These are phyloP conservation scores for Gloeopeniophorella convolvens DNA, from an alignment of 768 basidiomycete species.

Conservation along the genomic window DNA sequence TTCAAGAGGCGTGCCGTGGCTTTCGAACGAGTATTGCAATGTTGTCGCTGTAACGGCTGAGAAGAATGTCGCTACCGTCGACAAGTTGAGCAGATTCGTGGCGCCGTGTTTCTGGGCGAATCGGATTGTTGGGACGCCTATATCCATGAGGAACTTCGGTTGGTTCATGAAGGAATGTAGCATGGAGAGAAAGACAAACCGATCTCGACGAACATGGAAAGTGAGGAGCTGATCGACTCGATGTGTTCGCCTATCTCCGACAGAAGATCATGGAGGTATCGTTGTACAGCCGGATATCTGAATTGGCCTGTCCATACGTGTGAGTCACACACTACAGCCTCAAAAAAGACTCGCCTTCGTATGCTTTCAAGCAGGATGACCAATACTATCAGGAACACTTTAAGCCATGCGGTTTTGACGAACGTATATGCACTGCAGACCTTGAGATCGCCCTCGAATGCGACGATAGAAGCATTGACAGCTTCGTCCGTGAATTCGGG, in stretches of 20 bases:
- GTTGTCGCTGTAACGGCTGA: constrained; percentile 70
- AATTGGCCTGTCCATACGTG: constrained; percentile 49
- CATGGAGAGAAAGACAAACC: constrained; percentile 37
- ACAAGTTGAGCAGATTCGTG: constrained; percentile 62
- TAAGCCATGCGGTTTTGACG: neutral
- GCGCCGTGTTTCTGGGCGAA: constrained; percentile 71
- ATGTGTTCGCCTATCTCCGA: constrained; percentile 71
- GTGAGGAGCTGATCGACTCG: constrained; percentile 56
- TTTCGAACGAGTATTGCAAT: constrained; percentile 57
- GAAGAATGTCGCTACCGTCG: constrained; percentile 74
- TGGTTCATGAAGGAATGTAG: neutral
- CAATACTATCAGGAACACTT: constrained; percentile 46
- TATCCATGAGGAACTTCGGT: neutral
- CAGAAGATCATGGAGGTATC: constrained; percentile 69
- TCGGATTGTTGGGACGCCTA: constrained; percentile 70
- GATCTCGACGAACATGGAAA: constrained; percentile 73
- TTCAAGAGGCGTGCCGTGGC: constrained; percentile 32
- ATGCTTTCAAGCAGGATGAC: constrained; percentile 64
- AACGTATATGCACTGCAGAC: constrained; percentile 30
- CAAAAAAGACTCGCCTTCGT: constrained; percentile 38
- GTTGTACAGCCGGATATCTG: constrained; percentile 61
- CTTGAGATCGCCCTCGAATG: constrained; percentile 65
- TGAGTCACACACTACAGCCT: neutral
- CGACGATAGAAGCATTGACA: constrained; percentile 57
- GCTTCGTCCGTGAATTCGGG: constrained; percentile 73